Conservation (phyloP, 2,329 filamentous ascomycete species). For the Herpomyces periplanetae region DNA sequence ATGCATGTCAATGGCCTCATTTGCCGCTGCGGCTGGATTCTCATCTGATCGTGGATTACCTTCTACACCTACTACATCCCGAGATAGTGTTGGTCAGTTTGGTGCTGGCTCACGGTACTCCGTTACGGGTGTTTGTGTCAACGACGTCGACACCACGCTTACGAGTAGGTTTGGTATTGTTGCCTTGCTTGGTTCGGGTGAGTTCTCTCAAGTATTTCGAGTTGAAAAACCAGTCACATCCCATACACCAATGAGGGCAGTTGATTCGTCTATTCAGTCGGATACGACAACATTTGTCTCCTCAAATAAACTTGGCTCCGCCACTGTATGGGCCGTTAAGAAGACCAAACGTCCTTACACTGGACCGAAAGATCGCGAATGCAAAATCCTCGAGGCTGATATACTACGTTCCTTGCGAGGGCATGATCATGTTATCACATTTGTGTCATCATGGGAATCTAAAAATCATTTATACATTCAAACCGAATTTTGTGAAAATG, state of each 20-base stretch:
- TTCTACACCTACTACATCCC: conserved; percentile 37
- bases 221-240: conserved; percentile 16
- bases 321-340: conserved; percentile 53
- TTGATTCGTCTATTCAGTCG: conserved; percentile 6
- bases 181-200: conserved; percentile 41
- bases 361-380: conserved; percentile 37
- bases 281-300: conserved; percentile 6
- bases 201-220: conserved; percentile 70
- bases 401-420: conserved; percentile 35
- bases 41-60: conserved; percentile 22
- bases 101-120: conserved; percentile 19
- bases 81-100: conserved; percentile 16
- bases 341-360: conserved; percentile 46
- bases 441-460: conserved; percentile 57
- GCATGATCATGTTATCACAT: conserved; percentile 48
- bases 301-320: conserved; percentile 12
- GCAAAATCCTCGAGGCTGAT: conserved; percentile 45
- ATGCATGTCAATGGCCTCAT: conserved; percentile 8
- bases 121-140: conserved; percentile 24
- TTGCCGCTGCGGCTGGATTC: conserved; percentile 8
- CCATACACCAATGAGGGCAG: no score
- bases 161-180: conserved; percentile 39
- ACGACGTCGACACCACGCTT: conserved; percentile 33
- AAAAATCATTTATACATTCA: conserved; percentile 68
- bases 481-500: conserved; percentile 83